phyloP scores from a whole-genome alignment of 345 rosid genomes.

The Acer yangbiense region DNA sequence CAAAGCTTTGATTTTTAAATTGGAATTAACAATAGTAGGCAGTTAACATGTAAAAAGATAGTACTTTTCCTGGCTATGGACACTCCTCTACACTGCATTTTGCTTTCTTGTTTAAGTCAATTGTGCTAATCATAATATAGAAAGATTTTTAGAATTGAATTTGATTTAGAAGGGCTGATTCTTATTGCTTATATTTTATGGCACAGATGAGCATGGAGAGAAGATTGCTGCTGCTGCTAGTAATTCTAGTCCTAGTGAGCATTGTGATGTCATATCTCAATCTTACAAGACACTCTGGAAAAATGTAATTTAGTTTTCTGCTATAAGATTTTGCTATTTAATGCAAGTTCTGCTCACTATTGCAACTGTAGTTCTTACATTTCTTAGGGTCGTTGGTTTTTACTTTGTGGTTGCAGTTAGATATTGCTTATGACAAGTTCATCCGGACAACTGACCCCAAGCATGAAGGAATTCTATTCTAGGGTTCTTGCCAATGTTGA shows the following conservation, averaged over 20 bases:
- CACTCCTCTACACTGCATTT: neutral
- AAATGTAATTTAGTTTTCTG: slow-evolving; percentile 42
- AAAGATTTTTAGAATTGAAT: neutral
- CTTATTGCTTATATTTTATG: slow-evolving; percentile 26
- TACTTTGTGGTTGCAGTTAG: no score
- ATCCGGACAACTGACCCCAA: no score
- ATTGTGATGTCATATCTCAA: slow-evolving; percentile 82
- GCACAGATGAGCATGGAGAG: slow-evolving; percentile 97
- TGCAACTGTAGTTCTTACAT: slow-evolving; percentile 4
- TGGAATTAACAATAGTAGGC: slow-evolving; percentile 1
- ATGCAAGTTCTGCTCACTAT: slow-evolving; percentile 1
- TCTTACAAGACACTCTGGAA: slow-evolving; percentile 76
- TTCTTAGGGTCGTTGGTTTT: neutral
- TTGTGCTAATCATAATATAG: no score
- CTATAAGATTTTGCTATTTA: neutral
- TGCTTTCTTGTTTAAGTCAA: neutral
- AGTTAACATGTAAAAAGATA: neutral
- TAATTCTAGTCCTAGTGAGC: slow-evolving; percentile 73
- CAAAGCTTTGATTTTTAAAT: neutral
- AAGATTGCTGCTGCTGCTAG: slow-evolving; percentile 64
- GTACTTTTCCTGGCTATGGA: neutral
- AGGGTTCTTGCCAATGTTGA: no score
- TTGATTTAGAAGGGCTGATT: slow-evolving; percentile 8
- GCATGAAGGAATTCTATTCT: no score
- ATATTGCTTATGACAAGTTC: no score